Conservation (phyloP, 1,284 basidiomycete species). For the Apiotrichum veenhuisii region DNA sequence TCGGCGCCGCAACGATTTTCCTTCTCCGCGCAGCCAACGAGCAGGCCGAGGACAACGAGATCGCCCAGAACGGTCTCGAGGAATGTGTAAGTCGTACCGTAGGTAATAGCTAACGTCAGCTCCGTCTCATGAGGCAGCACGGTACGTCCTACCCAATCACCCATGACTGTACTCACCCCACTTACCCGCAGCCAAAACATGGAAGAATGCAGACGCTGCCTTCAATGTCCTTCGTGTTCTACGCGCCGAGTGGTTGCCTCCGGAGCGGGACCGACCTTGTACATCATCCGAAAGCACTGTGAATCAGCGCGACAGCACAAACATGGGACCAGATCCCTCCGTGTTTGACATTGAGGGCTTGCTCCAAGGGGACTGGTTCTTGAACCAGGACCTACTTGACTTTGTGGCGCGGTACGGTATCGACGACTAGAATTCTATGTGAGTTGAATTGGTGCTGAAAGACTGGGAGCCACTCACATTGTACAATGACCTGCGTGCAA, state of each 20-base stretch:
- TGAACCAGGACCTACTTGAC: neutral
- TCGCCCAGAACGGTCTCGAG: slow-evolving; percentile 1
- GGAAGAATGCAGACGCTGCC: slow-evolving; percentile 1
- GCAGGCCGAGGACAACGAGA: neutral
- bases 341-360: neutral
- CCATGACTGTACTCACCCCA: neutral
- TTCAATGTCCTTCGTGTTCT: neutral
- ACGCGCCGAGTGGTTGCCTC: slow-evolving; percentile 3
- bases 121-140: neutral
- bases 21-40: neutral
- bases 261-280: neutral
- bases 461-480: too few relatives aligned
- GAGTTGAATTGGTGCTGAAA: too few relatives aligned
- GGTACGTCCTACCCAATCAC: neutral
- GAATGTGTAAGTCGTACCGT: neutral
- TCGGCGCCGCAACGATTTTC: neutral
- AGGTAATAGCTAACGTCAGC: neutral
- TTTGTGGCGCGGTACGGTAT: neutral
- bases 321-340: neutral
- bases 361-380: slow-evolving; percentile 7
- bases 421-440: too few relatives aligned
- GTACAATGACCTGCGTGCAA: too few relatives aligned
- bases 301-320: too few relatives aligned
- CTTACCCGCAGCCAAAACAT: neutral
- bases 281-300: too few relatives aligned